These are phyloP conservation scores for Cyclotella kingstonii DNA, from an alignment of 108 stramenopile genomes.

Conservation along the genomic window DNA sequence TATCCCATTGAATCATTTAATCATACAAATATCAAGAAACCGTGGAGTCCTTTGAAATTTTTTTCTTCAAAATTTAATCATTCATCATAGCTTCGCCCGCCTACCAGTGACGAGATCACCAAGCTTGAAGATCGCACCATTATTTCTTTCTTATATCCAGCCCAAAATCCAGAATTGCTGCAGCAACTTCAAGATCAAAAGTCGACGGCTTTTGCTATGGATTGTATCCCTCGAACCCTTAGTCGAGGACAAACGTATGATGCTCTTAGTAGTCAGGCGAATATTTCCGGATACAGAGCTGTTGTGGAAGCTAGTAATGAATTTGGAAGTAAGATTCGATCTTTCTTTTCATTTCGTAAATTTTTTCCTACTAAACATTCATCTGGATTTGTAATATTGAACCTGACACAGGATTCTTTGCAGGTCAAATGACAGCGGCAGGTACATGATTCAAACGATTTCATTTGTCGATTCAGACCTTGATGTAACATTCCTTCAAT, in stretches of 20 bases:
- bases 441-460: neutral
- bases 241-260: conserved; percentile 98
- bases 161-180: conserved; percentile 89
- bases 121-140: conserved; percentile 79
- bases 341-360: conserved; percentile 37
- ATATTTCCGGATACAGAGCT: conserved; percentile 98
- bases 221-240: conserved; percentile 94
- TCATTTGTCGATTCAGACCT: neutral
- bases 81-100: conserved; percentile 73
- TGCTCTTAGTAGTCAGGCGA: conserved; percentile 95
- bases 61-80: neutral
- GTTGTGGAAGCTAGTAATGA: conserved; percentile 96
- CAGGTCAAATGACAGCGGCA: conserved; percentile 85
- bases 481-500: conserved; percentile 36
- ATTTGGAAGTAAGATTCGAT: conserved; percentile 74
- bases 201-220: conserved; percentile 96
- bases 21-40: neutral
- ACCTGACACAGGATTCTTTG: conserved; percentile 66
- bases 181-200: conserved; percentile 87
- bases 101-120: conserved; percentile 80
- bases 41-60: neutral
- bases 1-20: neutral
- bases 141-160: conserved; percentile 91
- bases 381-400: neutral
- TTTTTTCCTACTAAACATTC: neutral